Evolutionary conservation across 2,329 filamentous ascomycete genomes (phyloP), one percentile per base, ranked within the genome.

Genomic region (Aspergillus transmontanensis): DNA sequence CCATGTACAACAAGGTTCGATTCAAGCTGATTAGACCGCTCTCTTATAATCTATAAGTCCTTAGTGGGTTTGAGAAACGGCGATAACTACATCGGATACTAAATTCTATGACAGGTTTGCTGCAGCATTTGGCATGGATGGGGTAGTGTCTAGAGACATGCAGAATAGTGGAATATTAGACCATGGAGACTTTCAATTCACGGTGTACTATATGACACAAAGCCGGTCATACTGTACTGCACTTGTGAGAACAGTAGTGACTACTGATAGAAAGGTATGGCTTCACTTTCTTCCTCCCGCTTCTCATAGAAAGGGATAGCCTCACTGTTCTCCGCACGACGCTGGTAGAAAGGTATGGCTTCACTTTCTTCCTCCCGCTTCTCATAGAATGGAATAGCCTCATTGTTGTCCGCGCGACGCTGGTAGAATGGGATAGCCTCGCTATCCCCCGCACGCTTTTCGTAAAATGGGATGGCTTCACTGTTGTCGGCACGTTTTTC

Each of bases 401-500:
- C 46, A 12, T 3, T 45, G 2, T 43, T 50, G 0, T 60, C 34
- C n/a, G 58, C 26, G 6, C 26, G 26, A 28, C 26, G 26, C 26
- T 28, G 46, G 30, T 59, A 59, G 45, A 39, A 59, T 1, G 58
- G 58, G 14, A 58, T 58, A 0, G 56, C 56, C 2, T 58, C 56
- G 3, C 6, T 30, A 16, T 46, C 12, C 0, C 32, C 41, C 5
- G 14, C 19, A 0, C 56, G 56, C 26, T 58, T 58, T 5, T 41
- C 39, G 34, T 58, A 58, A n/a, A 34, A 58, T 3, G 57, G 57
- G 21, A 58, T 50, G n/a, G 59, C 59, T 51, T 60, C 58, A 11
- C 21, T 34, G 11, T 55, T 36, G 14, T 55, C 30, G 3, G 16
- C 12, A 55, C 45, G 45, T 23, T 48, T 48, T 26, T 14, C 2